Conservation (phyloP, 2,329 filamentous ascomycete species). For the Amesomyces nigricolor region DNA sequence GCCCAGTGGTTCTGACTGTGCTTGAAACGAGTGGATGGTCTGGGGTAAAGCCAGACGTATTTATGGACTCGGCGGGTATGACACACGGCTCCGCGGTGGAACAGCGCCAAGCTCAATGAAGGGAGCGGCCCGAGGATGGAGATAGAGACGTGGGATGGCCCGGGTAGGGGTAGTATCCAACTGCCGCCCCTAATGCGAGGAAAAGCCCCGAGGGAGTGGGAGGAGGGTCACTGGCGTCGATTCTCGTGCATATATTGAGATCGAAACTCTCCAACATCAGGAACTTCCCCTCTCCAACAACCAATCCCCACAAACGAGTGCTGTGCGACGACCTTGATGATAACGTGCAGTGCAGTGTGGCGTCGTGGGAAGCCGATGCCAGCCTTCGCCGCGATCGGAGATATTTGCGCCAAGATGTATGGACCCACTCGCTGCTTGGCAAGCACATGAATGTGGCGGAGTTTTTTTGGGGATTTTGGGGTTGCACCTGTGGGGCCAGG, state of each 20-base stretch:
- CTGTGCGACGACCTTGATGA: background rate
- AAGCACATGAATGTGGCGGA: background rate
- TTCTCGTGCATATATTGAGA: background rate
- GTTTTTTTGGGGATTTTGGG: too few relatives aligned
- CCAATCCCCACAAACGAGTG: background rate
- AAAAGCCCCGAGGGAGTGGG: background rate
- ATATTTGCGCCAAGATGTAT: background rate
- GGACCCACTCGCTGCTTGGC: background rate
- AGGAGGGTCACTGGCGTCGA: background rate
- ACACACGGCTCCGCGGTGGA: background rate
- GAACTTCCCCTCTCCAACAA: background rate
- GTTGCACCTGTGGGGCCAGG: too few relatives aligned
- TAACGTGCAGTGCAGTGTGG: background rate
- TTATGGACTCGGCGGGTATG: background rate
- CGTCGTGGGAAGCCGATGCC: background rate
- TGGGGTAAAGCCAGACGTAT: background rate
- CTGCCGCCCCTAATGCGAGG: background rate
- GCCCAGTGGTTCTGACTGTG: background rate
- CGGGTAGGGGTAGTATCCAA: background rate
- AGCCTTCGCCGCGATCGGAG: slow-evolving; percentile 4
- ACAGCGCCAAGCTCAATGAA: background rate
- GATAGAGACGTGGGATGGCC: background rate
- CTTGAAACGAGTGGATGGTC: background rate
- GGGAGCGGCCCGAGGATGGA: background rate
- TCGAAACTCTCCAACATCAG: background rate